Evolutionary conservation across 2,329 filamentous ascomycete species (phyloP).

Genomic region (Cladosporium sphaerospermum): DNA sequence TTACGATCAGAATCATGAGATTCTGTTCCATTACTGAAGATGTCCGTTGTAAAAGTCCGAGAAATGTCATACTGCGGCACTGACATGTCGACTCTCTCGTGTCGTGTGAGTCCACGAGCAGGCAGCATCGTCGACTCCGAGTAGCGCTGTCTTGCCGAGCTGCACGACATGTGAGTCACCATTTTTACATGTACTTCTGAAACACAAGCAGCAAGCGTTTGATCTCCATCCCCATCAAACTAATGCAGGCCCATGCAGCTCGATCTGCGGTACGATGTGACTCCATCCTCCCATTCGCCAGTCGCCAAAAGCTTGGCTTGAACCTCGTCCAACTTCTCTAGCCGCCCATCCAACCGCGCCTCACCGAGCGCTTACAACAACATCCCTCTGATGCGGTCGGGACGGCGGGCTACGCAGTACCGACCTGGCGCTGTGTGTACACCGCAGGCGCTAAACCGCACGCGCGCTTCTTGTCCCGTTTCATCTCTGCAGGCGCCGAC

Average conservation of each 20-base stretch:
- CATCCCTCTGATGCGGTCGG: not conserved
- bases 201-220: slow-evolving; percentile 1
- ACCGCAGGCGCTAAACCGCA: not conserved
- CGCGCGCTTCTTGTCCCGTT: slow-evolving; percentile 3
- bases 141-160: too few relatives aligned
- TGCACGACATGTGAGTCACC: slow-evolving; percentile 5
- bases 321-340: slow-evolving; percentile 5
- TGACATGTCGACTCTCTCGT: not conserved
- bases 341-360: slow-evolving; percentile 9
- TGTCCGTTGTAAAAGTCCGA: too few relatives aligned
- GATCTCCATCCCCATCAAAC: not conserved
- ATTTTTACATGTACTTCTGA: slow-evolving; percentile 5
- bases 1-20: too few relatives aligned
- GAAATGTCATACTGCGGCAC: too few relatives aligned
- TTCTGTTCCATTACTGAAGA: too few relatives aligned
- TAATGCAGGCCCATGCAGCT: slow-evolving; percentile 2
- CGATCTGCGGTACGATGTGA: not conserved
- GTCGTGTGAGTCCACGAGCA: not conserved
- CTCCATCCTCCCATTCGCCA: not conserved
- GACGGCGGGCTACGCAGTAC: not conserved
- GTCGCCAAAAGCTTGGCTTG: slow-evolving; percentile 4
- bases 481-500: slow-evolving; percentile 9
- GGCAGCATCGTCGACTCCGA: too few relatives aligned
- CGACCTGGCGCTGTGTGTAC: not conserved
- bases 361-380: slow-evolving; percentile 9